phyloP scores from a whole-genome alignment of 768 basidiomycete genomes.

The Collybiopsis confluens region DNA sequence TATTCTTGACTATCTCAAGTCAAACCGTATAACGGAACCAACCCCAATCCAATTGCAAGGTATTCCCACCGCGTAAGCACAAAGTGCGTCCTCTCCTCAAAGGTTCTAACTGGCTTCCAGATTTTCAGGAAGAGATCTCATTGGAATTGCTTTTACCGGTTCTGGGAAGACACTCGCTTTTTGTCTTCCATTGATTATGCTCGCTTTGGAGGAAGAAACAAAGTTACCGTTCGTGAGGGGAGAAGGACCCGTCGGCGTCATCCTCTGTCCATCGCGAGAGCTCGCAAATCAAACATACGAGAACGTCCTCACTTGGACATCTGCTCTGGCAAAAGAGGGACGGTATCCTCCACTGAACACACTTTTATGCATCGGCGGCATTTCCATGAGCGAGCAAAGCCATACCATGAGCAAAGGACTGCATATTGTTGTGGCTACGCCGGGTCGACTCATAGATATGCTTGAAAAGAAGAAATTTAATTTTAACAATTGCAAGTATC shows the following conservation, averaged over 20 bases:
- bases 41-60: constrained; percentile 98
- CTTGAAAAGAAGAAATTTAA: constrained; percentile 92
- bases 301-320: constrained; percentile 85
- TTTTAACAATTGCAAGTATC: constrained; percentile 89
- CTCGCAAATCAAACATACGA: constrained; percentile 97
- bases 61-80: constrained; percentile 84
- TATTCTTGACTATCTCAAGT: constrained; percentile 77
- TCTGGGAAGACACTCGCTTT: constrained; percentile 99
- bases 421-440: constrained; percentile 95
- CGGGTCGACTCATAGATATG: constrained; percentile 97
- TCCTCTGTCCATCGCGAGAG: constrained; percentile 96
- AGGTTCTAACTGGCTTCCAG: constrained; percentile 36
- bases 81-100: not conserved
- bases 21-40: constrained; percentile 79
- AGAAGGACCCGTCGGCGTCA: constrained; percentile 95
- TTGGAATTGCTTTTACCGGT: constrained; percentile 98
- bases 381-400: constrained; percentile 96
- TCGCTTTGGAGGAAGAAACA: constrained; percentile 88
- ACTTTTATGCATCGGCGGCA: constrained; percentile 93
- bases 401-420: constrained; percentile 88
- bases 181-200: constrained; percentile 96
- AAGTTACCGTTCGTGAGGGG: constrained; percentile 87
- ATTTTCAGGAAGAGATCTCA: constrained; percentile 94
- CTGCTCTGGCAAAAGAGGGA: constrained; percentile 71
- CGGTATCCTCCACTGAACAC: constrained; percentile 84